Base-by-base conservation (phyloP, 768 basidiomycete genomes). In the Amanita rubescens region DNA sequence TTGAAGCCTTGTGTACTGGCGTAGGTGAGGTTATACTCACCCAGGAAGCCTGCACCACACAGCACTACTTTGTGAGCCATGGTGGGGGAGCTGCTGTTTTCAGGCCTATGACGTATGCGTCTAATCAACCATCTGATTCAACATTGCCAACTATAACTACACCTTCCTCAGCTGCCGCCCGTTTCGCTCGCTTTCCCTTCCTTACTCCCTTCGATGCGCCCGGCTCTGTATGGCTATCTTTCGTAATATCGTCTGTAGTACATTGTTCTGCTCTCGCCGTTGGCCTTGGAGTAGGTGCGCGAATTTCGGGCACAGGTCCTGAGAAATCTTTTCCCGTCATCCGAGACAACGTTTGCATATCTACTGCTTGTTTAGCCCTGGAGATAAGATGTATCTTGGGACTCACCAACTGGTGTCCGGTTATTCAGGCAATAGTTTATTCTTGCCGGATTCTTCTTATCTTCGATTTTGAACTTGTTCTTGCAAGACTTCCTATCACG, bases 391-490 rank as follows among this genome's bases (percentile, higher is more conserved):
- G 51, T 33, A 7, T 1, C 11, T 17, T 34, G 9, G 27, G n/a
- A 71, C 80, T 58, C 60, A 89, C 88, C 88, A 57, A 89, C 87
- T 49, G 90, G 89, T 39, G 80, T 75, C 57, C 81, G 79, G 60
- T 87, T 83, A 55, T 81, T 81, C n/a, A 94, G 69, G 63, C 83
- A 87, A 56, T 79, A 74, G 55, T 83, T 85, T 53, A 95, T 87
- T 44, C 85, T 75, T n/a, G 75, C 77, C 25, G 82, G 76, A 64
- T 94, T 85, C 64, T 80, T 82, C 69, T 79, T 89, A 65, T 94
- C 92, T 66, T 95, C 94, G 0, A 83, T 77, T 61, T 90, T 94
- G 73, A 93, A 95, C 64, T 95, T 95, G 67, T 90, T 87, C 69
- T 91, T 93, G 67, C 94, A 92, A 24, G 92, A 85, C 62, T 87